Conservation (phyloP, 441 rosid species). For the Populus hybrid region DNA sequence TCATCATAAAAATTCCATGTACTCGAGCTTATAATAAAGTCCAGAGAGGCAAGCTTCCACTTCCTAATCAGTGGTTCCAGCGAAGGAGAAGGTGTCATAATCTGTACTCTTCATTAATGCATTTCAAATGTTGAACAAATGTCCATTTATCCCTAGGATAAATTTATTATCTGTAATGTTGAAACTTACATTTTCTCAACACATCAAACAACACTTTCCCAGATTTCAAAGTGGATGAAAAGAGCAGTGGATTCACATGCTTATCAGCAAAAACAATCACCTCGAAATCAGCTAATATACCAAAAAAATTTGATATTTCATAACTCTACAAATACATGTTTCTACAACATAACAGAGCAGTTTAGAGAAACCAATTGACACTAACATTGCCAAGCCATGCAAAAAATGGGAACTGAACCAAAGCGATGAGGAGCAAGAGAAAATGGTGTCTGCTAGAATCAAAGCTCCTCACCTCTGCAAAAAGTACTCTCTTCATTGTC, state of each 20-base stretch:
- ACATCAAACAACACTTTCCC: background rate
- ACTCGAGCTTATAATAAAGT: background rate
- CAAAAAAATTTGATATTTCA: slow-evolving; percentile 14
- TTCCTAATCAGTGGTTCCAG: background rate
- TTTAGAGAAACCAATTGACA: slow-evolving; percentile 76
- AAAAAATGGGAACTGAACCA: slow-evolving; percentile 80
- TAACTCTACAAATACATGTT: slow-evolving; percentile 28
- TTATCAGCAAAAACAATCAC: background rate
- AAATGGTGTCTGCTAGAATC: slow-evolving; percentile 87
- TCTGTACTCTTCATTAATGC: background rate
- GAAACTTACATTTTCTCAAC: background rate
- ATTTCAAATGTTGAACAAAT: background rate
- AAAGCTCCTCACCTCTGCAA: slow-evolving; percentile 70
- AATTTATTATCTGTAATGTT: background rate
- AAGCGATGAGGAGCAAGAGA: slow-evolving; percentile 73
- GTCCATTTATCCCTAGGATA: background rate
- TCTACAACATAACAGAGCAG: slow-evolving; percentile 21
- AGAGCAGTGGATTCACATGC: background rate
- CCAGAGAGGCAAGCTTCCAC: background rate
- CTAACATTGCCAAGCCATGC: slow-evolving; percentile 87
- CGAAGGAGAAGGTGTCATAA: background rate
- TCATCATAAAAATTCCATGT: background rate
- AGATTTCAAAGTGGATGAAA: background rate
- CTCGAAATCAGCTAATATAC: background rate
- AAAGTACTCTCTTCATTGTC: slow-evolving; percentile 88